These are phyloP conservation scores for Cladosporium sp. DNA, from an alignment of 2,329 filamentous ascomycete genomes.

Conservation along the genomic window DNA sequence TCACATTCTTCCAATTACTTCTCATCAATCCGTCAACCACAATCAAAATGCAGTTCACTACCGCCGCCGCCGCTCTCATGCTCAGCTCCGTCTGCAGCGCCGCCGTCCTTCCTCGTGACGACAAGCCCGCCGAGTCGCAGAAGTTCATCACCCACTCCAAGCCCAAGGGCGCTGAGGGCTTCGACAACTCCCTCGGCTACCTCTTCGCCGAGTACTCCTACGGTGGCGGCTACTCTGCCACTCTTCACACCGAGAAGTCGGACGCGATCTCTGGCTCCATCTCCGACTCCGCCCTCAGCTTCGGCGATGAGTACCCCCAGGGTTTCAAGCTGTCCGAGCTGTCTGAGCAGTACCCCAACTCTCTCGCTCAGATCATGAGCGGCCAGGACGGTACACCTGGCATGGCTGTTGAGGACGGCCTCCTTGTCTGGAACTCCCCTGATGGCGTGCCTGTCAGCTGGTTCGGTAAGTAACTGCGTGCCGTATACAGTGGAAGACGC, in stretches of 20 bases:
- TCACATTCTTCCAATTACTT: neutral
- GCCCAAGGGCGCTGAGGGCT: conserved; percentile 7
- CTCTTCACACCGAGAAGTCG: conserved; percentile 6
- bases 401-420: conserved; percentile 15
- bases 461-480: conserved; percentile 13
- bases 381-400: conserved; percentile 15
- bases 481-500: neutral
- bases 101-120: conserved; percentile 7
- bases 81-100: conserved; percentile 11
- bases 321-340: conserved; percentile 14
- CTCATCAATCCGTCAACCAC: neutral
- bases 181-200: conserved; percentile 16
- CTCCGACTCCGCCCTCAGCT: conserved; percentile 14
- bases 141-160: conserved; percentile 16
- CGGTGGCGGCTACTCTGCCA: conserved; percentile 14
- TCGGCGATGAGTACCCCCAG: neutral
- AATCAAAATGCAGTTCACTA: conserved; percentile 6
- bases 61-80: conserved; percentile 11
- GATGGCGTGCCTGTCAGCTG: conserved; percentile 12
- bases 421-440: conserved; percentile 14
- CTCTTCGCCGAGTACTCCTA: conserved; percentile 16
- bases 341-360: conserved; percentile 7
- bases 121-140: conserved; percentile 2
- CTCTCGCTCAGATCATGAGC: conserved; percentile 15
- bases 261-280: conserved; percentile 15